Conservation (phyloP, 2,329 filamentous ascomycete species). For the Aspergillus aculeatinus region DNA sequence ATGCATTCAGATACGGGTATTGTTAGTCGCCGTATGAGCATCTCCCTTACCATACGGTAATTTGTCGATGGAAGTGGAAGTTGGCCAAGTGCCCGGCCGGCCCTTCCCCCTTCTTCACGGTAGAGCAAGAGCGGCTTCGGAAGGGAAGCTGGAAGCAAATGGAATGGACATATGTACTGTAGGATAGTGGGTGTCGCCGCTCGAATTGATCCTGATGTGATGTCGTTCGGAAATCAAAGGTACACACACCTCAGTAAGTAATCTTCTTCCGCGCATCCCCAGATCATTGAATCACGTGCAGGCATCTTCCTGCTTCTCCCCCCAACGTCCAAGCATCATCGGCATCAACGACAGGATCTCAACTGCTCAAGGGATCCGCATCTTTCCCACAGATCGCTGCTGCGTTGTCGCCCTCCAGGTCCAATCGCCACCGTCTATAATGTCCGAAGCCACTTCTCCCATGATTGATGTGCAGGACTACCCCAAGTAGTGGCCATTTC, state of each 20-base stretch:
- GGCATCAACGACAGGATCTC: slow-evolving; percentile 10
- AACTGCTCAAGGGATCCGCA: slow-evolving; percentile 14
- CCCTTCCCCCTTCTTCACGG: slow-evolving; percentile 6
- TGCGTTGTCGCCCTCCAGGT: slow-evolving; percentile 20
- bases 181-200: neutral
- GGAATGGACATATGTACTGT: neutral
- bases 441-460: slow-evolving; percentile 1
- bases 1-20: slow-evolving; percentile 1
- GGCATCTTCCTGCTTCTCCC: neutral
- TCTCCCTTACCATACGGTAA: slow-evolving; percentile 10
- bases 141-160: neutral
- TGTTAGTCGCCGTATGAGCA: neutral
- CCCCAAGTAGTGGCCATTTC: slow-evolving; percentile 9
- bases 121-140: neutral
- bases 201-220: neutral
- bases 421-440: slow-evolving; percentile 14
- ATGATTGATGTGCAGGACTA: slow-evolving; percentile 10
- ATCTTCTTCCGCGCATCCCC: neutral
- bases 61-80: slow-evolving; percentile 15
- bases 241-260: too few relatives aligned
- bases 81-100: slow-evolving; percentile 15
- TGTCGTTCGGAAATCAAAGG: neutral
- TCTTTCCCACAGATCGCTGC: slow-evolving; percentile 12
- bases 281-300: slow-evolving; percentile 13
- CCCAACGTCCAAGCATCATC: slow-evolving; percentile 11